Evolutionary conservation across 1,284 basidiomycete genomes (phyloP), one percentile per base, ranked within the genome.

Genomic region (Jaminaea rosea): DNA sequence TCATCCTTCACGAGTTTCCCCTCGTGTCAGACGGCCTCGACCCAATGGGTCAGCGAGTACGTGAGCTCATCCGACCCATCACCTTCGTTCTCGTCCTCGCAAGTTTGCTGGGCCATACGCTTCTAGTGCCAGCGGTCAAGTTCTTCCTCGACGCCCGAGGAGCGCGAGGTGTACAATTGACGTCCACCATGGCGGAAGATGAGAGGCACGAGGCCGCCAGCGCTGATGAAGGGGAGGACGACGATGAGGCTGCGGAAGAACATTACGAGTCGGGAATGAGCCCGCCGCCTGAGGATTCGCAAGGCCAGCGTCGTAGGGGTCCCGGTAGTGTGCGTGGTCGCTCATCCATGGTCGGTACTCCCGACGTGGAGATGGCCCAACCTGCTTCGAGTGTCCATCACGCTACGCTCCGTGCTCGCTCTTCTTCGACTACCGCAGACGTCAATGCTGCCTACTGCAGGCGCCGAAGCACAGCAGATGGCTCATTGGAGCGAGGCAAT

Each of bases 121-220:
- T 67, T 23, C 45, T 56, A 23, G 63, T 69, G 21, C 67, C 67
- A 3, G 36, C 60, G 6, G 59, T 66, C 52, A 68, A 68, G 53
- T 26, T 56, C 23, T 53, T 59, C 4, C 61, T 68, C 28, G 31
- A 42, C 27, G 65, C 51, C 46, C 47, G 52, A 28, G 62, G 52
- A 17, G 53, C 61, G 45, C 52, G 58, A 27, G 49, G 57, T 11
- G 63, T 65, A 53, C 61, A 61, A 55, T 52, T 67, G 13, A 42
- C 47, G 0, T 60, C 58, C 46, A 56, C 60, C n/a, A n/a, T n/a
- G 27, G 52, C 56, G 4, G 19, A 42, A 24, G 49, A 58, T 6
- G n/a, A 23, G 3, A 47, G 47, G 5, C 44, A 50, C 5, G 52
- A 52, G 2, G 19, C 29, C 3, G 48, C 4, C 26, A 28, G 15